Conservation (phyloP, 371 early-diverging fungal genomes). For the Blakeslea trispora region DNA sequence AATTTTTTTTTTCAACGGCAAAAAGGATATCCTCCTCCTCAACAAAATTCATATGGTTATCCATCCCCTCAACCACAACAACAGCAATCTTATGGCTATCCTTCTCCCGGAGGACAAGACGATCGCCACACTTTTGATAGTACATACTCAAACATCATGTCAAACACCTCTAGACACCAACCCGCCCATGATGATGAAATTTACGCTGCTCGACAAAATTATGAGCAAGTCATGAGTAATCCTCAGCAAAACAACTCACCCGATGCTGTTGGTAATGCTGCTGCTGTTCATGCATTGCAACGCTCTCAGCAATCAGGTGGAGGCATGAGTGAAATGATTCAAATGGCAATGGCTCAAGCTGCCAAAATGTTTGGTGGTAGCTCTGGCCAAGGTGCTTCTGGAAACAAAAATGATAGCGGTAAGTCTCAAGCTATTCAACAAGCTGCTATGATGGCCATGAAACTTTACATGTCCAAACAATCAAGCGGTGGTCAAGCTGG, state of each 20-base stretch:
- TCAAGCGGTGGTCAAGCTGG: slow-evolving; percentile 22
- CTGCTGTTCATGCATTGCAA: slow-evolving; percentile 52
- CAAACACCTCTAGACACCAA: slow-evolving; percentile 16
- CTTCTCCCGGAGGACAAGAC: slow-evolving; percentile 14
- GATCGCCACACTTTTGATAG: slow-evolving; percentile 20
- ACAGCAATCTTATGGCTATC: slow-evolving; percentile 4
- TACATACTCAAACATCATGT: slow-evolving; percentile 27
- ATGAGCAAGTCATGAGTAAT: slow-evolving; percentile 29
- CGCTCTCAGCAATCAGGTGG: slow-evolving; percentile 34
- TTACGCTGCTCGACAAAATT: slow-evolving; percentile 26
- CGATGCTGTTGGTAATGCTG: slow-evolving; percentile 53
- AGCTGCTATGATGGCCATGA: slow-evolving; percentile 55
- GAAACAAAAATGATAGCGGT: slow-evolving; percentile 9
- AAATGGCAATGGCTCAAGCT: slow-evolving; percentile 57
- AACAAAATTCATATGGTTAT: slow-evolving; percentile 7
- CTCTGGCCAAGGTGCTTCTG: slow-evolving; percentile 11
- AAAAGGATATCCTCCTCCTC: background rate
- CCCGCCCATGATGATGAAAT: slow-evolving; percentile 35
- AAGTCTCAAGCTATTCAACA: slow-evolving; percentile 44
- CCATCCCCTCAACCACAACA: slow-evolving; percentile 1
- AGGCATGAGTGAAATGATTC: slow-evolving; percentile 43
- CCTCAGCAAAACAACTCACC: slow-evolving; percentile 26
- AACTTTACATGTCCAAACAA: slow-evolving; percentile 52
- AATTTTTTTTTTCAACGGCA: background rate
- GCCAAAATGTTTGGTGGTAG: slow-evolving; percentile 46